Base-by-base conservation (phyloP, 169 alveolate genomes). In the Neospora caninum region DNA sequence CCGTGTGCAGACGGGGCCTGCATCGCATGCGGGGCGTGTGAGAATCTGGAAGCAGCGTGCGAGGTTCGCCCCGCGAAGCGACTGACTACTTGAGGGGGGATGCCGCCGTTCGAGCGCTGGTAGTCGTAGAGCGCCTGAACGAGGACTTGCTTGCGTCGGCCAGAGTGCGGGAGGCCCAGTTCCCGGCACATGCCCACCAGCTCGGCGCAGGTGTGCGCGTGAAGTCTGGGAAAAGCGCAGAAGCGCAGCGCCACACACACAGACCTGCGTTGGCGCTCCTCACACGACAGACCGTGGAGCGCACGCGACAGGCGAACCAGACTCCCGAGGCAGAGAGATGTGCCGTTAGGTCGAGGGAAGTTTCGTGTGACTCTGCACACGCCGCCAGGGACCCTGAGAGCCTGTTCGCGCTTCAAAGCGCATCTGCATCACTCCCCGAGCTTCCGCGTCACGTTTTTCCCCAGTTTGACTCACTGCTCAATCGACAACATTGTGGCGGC, bases 51-150 rank as follows among this genome's bases (percentile, higher is more conserved):
- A 18, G 64, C 64, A 10, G 73, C 73, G 20, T 64, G 73, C 73
- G 73, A 16, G n/a, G 7, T 16, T 27, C 86, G 86, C 27, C 49
- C 86, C 27, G 86, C 10, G 45, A 38, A n/a, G 45, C 86, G 86
- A 25, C 43, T 78, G 86, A 78, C 86, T 10, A 78, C n/a, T 1
- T 78, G 86, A 16, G 86, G 39, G 22, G 86, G 86, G 20, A 78
- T 78, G 29, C 49, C 49, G 86, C 86, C 86, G 86, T 78, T 64
- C 73, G 73, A 64, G n/a, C 89, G 89, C 67, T 82, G 89, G 67
- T 82, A 82, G 64, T 82, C 89, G 89, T 29, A 82, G 64, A 82
- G 89, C 69, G 89, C 89, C 67, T 82, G 89, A 13, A 82, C 89
- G 25, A 82, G 89, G 31, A 82, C 43, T 49, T 82, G 89, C 67